Evolutionary conservation across 208 protist genomes (phyloP), one percentile per base, ranked within the genome.

Genomic region (Trypanosoma platydactyli): DNA sequence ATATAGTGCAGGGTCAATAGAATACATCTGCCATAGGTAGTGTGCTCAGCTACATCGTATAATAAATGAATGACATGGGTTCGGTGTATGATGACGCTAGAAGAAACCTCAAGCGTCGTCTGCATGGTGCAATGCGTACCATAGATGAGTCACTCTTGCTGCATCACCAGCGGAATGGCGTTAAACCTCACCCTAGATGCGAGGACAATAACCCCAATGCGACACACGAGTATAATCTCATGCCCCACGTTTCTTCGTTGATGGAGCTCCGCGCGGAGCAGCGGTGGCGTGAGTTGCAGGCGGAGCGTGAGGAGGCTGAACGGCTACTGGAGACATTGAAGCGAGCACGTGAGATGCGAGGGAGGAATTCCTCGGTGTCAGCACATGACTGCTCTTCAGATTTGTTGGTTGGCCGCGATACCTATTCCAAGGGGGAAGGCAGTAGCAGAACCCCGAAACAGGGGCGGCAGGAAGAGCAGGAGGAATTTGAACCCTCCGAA

Each of bases 51-150:
- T n/a, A 12, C 18, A 16, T 5, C 44, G 6, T 3, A 22, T n/a
- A 22, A 6, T 3, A 22, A 16, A 5, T 48, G 44, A 22, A 24
- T 48, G 18, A 6, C 3, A 72, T 72, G 67, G 33, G 2, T 1
- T 49, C n/a, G 3, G 40, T 25, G 0, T 62, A 35, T 53, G 50
- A 64, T 22, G 51, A 63, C 16, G 71, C 71, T 18, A n/a, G 83
- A 9, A 60, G 60, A 15, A 73, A 79, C 16, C 62, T 84, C 0
- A 62, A 64, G 16, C 79, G 71, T 0, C 73, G 79, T 11, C 59
- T 91, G 40, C 73, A 73, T 4, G 46, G 71, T n/a, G 81, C 84
- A 46, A 71, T 91, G 76, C 73, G 62, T 7, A 68, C 58, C n/a
- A 86, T 91, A 41, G 81, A 91, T 56, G 51, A 65, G 20, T 68